phyloP scores from a whole-genome alignment of 2,329 filamentous ascomycete species.

The Cordyceps javanica region DNA sequence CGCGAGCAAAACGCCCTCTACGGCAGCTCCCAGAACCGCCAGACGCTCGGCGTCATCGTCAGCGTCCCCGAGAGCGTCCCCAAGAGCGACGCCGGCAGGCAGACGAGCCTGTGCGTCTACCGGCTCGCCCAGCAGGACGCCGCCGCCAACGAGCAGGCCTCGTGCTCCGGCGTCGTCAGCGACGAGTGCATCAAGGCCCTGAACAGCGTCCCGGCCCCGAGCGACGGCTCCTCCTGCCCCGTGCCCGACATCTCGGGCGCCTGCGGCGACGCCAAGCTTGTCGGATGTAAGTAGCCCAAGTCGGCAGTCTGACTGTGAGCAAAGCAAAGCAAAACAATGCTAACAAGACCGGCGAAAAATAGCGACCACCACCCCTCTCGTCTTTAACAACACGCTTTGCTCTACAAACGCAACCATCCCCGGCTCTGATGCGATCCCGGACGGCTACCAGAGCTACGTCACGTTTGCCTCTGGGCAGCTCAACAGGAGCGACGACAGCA shows the following conservation, averaged over 20 bases:
- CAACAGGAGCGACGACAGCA: background rate
- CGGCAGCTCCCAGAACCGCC: background rate
- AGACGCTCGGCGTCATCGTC: conserved; percentile 8
- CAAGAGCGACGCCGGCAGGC: background rate
- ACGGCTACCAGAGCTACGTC: conserved; percentile 6
- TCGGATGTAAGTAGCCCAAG: conserved; percentile 1
- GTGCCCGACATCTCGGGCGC: background rate
- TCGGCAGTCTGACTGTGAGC: too few relatives aligned
- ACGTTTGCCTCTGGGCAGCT: background rate
- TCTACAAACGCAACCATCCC: conserved; percentile 7
- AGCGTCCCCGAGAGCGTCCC: conserved; percentile 9
- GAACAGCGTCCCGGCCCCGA: background rate
- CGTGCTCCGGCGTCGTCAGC: conserved; percentile 6
- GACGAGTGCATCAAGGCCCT: conserved; percentile 6
- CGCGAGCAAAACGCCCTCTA: background rate
- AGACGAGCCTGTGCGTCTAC: conserved; percentile 7
- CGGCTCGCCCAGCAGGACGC: conserved; percentile 4
- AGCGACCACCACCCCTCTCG: conserved; percentile 1
- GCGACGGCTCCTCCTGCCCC: conserved; percentile 1
- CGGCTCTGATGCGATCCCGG: background rate
- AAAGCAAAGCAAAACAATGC: background rate
- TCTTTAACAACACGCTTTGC: conserved; percentile 9
- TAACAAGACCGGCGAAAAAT: background rate
- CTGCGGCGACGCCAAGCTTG: background rate
- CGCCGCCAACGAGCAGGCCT: background rate